These are phyloP conservation scores for Coemansia sp. DNA, from an alignment of 192 early-diverging fungal genomes.

Conservation along the genomic window DNA sequence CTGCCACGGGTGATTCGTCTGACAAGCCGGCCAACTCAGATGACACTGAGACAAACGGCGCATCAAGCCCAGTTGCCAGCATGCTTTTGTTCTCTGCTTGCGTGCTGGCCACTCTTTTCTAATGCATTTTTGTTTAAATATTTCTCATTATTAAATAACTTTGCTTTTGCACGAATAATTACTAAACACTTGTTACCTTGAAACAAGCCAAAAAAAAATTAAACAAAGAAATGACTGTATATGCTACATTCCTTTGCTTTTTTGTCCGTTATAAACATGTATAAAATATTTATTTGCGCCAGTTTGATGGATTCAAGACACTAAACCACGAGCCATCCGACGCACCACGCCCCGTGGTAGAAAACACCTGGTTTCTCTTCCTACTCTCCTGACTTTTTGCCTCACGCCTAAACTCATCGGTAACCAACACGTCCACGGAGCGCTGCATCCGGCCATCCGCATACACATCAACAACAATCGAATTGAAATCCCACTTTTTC, in stretches of 20 bases:
- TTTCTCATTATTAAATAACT: background rate
- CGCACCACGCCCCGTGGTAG: background rate
- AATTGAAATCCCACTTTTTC: constrained; percentile 36
- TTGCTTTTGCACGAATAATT: background rate
- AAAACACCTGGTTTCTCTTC: constrained; percentile 17
- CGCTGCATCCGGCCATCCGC: background rate
- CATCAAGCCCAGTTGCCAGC: background rate
- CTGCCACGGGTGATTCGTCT: background rate
- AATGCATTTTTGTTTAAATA: background rate
- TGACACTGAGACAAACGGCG: background rate
- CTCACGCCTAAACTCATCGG: constrained; percentile 32
- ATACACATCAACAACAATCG: constrained; percentile 37
- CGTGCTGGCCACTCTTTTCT: background rate
- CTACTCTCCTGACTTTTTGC: background rate
- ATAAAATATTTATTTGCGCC: constrained; percentile 21
- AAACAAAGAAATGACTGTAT: too few species aligned
- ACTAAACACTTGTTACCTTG: too few species aligned
- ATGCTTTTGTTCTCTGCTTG: background rate
- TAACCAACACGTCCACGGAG: constrained; percentile 30
- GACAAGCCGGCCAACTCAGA: background rate
- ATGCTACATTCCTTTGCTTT: too few species aligned
- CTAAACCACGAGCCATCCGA: constrained; percentile 44
- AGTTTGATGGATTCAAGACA: constrained; percentile 28
- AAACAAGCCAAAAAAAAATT: background rate
- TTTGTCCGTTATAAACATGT: background rate